Base-by-base conservation (phyloP, 306 rosid genomes). In the Acacia confusa region DNA sequence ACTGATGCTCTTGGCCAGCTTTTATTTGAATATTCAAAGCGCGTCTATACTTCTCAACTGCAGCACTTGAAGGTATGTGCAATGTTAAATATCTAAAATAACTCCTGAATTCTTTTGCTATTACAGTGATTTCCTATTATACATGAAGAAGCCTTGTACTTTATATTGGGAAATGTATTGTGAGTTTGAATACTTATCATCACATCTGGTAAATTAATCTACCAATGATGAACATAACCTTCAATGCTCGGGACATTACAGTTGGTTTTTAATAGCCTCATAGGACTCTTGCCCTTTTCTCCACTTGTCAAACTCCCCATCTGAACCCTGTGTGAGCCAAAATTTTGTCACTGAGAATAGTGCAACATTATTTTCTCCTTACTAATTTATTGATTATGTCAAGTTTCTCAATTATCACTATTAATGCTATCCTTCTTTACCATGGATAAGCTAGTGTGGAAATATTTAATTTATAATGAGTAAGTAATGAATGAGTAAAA, bases 1-100 rank as follows among this genome's bases (percentile, higher is more conserved):
- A 93, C 99, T 20, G 99, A 95, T 87, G 99, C 99, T 73, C 95
- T 93, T 82, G 99, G 99, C 78, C 97, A 93, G 89, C 93, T 95
- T 84, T 85, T 95, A 72, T 90, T 89, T 48, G 94, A 90, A 85
- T 93, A 95, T 89, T 90, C 97, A 3, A 95, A 95, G 82, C 93
- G 94, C 60, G 98, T 93, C 79, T 95, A 89, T 86, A 82, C 93
- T 76, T 93, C 96, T 85, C 99, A 95, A 83, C 89, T 95, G 87
- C 98, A 92, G 84, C 99, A 95, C 88, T 87, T 95, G 91, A 95
- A 93, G 97, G 99, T 95, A 84, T 76, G 75, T 55, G 32, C 75
- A 34, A 10, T 41, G 78, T 69, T 58, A 60, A 75, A 74, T 81
- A 24, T 77, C 45, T 86, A 69, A 66, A 60, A 40, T 80, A 47